Base-by-base conservation (phyloP, 1,284 basidiomycete genomes). In the Golubevia pallescens region DNA sequence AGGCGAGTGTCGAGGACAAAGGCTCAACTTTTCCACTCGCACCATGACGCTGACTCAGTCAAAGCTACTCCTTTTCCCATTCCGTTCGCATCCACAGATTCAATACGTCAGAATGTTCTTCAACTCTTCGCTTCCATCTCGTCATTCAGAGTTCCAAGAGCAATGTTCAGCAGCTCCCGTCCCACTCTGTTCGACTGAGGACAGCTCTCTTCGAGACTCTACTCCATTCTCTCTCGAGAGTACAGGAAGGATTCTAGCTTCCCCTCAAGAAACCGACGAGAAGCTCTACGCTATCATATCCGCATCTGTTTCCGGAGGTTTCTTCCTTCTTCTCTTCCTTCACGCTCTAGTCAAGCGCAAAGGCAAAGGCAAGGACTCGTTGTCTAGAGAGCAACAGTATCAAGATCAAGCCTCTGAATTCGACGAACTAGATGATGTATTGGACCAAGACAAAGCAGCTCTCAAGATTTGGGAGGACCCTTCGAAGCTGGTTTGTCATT, bases 21-120 rank as follows among this genome's bases (percentile, higher is more conserved):
- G n/a, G n/a, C n/a, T n/a, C n/a, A n/a, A n/a, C n/a, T n/a, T n/a
- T n/a, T n/a, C n/a, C n/a, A n/a, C n/a, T n/a, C n/a, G n/a, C n/a
- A n/a, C n/a, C n/a, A n/a, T n/a, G n/a, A n/a, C n/a, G n/a, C n/a
- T n/a, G n/a, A n/a, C n/a, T n/a, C n/a, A n/a, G n/a, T n/a, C n/a
- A n/a, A n/a, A n/a, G n/a, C n/a, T n/a, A n/a, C n/a, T n/a, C n/a
- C n/a, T n/a, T n/a, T n/a, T n/a, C n/a, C n/a, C n/a, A n/a, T n/a
- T n/a, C n/a, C n/a, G n/a, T n/a, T n/a, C n/a, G n/a, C n/a, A n/a
- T n/a, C n/a, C 78, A 13, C 63, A 69, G 34, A 64, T 80, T 57
- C 66, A 70, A 58, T 80, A 78, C 60, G 67, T 70, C 14, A 71
- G 78, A 38, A 71, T 78, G 66, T 80, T 80, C 68, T 80, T 73